Evolutionary conservation across 306 rosid genomes (phyloP).

Genomic region (Macrotyloma uniflorum): DNA sequence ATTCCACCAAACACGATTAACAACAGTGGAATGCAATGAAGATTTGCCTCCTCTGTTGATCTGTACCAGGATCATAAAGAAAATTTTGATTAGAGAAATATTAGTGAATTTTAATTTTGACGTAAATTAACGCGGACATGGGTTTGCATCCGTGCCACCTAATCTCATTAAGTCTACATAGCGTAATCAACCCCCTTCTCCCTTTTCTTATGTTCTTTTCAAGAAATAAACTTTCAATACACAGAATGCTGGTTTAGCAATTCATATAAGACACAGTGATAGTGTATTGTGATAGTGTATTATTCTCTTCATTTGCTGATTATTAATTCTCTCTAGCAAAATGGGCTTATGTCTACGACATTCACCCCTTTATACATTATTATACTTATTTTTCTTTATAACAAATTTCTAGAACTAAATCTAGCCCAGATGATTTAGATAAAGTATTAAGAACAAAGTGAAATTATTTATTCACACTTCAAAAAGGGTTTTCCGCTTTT

Average conservation of each 20-base stretch:
- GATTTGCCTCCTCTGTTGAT: constrained; percentile 36
- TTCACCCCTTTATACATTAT: neutral
- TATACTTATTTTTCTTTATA: neutral
- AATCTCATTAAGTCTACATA: neutral
- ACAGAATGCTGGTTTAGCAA: constrained; percentile 1
- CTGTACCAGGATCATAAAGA: constrained; percentile 14
- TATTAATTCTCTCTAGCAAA: neutral
- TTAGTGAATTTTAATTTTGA: constrained; percentile 6
- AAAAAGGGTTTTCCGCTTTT: no score
- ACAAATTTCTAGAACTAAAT: neutral
- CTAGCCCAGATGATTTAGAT: neutral
- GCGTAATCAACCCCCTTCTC: neutral
- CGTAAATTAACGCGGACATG: neutral
- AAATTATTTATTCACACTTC: neutral
- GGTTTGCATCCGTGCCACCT: neutral
- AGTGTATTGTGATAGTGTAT: constrained; percentile 14
- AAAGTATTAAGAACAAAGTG: neutral
- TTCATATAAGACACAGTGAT: constrained; percentile 13
- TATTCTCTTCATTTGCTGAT: neutral
- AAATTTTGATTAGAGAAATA: constrained; percentile 36
- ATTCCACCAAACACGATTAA: constrained; percentile 28
- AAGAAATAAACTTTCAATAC: constrained; percentile 8
- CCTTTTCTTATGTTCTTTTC: neutral
- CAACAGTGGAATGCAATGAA: constrained; percentile 34
- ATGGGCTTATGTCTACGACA: neutral